Conservation (phyloP, 2,329 filamentous ascomycete species). For the Colletotrichum caudatum region DNA sequence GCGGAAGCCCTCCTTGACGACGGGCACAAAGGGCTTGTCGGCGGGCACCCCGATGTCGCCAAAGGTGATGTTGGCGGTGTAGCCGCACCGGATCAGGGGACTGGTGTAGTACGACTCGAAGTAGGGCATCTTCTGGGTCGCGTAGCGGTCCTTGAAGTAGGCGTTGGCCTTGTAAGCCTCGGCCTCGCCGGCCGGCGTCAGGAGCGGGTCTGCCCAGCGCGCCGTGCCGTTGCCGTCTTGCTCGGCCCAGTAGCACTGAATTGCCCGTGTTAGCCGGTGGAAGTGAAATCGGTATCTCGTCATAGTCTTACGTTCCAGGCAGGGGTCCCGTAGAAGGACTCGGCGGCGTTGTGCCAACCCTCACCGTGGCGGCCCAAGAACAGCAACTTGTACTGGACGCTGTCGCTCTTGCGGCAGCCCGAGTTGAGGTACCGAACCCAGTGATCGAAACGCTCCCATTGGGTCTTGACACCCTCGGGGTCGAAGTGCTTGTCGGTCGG, state of each 20-base stretch:
- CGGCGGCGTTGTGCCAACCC: conserved; percentile 73
- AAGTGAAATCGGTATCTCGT: neutral
- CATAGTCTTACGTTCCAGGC: conserved; percentile 71
- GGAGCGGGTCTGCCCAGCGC: conserved; percentile 72
- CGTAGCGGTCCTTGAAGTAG: conserved; percentile 69
- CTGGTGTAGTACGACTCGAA: conserved; percentile 75
- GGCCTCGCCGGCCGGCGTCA: conserved; percentile 67
- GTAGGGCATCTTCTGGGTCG: conserved; percentile 65
- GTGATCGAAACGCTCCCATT: conserved; percentile 74
- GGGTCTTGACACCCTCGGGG: conserved; percentile 59
- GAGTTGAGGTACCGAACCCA: conserved; percentile 69
- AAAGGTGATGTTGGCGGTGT: conserved; percentile 74
- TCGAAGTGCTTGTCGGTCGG: conserved; percentile 62
- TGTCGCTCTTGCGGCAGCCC: conserved; percentile 51
- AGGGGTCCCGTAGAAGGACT: conserved; percentile 74
- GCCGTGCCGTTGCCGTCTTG: conserved; percentile 72
- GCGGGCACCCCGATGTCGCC: conserved; percentile 63
- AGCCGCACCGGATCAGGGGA: conserved; percentile 72
- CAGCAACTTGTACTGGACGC: conserved; percentile 72
- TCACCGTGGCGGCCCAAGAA: conserved; percentile 79
- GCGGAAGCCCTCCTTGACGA: conserved; percentile 73
- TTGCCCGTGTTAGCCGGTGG: conserved; percentile 41
- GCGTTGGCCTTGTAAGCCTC: conserved; percentile 69
- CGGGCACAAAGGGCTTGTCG: conserved; percentile 65
- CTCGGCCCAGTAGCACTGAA: conserved; percentile 73